phyloP scores from a whole-genome alignment of 1,284 basidiomycete species.

The Malassezia obtusa region DNA sequence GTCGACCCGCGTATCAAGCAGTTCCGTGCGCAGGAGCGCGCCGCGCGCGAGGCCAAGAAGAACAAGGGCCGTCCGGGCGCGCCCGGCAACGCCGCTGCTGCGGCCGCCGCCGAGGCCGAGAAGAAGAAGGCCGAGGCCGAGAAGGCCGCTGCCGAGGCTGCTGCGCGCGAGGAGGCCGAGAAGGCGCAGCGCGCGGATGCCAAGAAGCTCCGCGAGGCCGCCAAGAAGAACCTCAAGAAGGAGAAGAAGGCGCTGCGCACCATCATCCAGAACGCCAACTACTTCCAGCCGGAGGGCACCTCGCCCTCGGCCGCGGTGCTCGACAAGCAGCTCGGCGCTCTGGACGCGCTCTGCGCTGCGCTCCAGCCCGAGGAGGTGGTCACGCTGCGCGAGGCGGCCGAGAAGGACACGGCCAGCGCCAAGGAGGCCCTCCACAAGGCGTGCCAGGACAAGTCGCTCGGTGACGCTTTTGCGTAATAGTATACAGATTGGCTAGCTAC shows the following conservation, averaged over 20 bases:
- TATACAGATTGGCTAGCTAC: neutral
- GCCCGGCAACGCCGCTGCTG: constrained; percentile 20
- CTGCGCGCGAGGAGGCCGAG: constrained; percentile 53
- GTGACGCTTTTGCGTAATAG: constrained; percentile 33
- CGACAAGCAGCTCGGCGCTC: constrained; percentile 55
- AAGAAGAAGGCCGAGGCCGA: constrained; percentile 65
- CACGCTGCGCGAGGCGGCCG: constrained; percentile 52
- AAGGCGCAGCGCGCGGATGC: constrained; percentile 66
- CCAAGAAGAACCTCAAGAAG: constrained; percentile 47
- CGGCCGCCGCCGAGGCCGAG: constrained; percentile 39
- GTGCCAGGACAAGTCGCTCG: constrained; percentile 47
- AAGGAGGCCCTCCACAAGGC: constrained; percentile 53
- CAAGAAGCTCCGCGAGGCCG: constrained; percentile 78
- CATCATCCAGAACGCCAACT: constrained; percentile 54
- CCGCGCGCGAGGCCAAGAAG: constrained; percentile 86
- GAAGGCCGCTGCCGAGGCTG: constrained; percentile 60
- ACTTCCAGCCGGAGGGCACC: constrained; percentile 53
- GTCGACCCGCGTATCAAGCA: constrained; percentile 92
- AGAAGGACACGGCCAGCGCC: constrained; percentile 37
- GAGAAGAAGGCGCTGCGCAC: constrained; percentile 48
- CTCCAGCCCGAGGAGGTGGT: constrained; percentile 53
- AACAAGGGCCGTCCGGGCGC: constrained; percentile 52
- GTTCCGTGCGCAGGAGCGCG: constrained; percentile 94
- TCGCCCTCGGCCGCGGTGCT: constrained; percentile 51
- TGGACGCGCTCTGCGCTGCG: constrained; percentile 52